A percentile compares a stretch with the other conserved stretches of the same genome.
These are phyloP conservation scores for Pyrus bretschneideri DNA, from an alignment of 306 rosid species.

Conservation along the genomic window DNA sequence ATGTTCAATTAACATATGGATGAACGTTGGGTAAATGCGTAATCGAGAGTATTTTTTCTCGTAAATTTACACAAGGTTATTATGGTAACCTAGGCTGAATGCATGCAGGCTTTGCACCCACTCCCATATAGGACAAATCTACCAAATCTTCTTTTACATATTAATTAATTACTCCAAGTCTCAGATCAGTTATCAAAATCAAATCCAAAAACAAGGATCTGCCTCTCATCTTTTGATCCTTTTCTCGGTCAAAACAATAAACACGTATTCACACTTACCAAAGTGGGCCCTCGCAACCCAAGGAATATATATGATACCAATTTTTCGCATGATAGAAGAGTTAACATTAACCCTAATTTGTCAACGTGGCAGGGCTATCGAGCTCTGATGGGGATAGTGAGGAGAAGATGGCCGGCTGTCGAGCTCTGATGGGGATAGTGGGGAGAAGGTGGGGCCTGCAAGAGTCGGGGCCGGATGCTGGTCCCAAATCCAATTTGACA, in stretches of 20 bases:
- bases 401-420: not conserved
- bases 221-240: conserved; percentile 23
- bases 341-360: not conserved
- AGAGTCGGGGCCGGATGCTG: not conserved
- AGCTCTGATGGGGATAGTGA: not conserved
- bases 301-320: not conserved
- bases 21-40: no score
- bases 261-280: not conserved
- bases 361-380: not conserved
- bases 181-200: conserved; percentile 1
- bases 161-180: conserved; percentile 8
- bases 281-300: conserved; percentile 2
- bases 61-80: not conserved
- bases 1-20: no score
- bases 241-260: conserved; percentile 5
- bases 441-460: not conserved
- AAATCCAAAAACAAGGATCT: conserved; percentile 32
- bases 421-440: not conserved
- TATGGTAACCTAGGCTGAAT: not conserved
- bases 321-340: not conserved
- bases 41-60: not conserved
- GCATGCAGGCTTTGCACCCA: conserved; percentile 17
- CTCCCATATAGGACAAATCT: conserved; percentile 41
- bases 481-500: not conserved
- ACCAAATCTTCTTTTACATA: conserved; percentile 17